Percentiles rank a stretch among this genome's conserved stretches.
Evolutionary conservation across 306 rosid species (phyloP).

Genomic region (Sicyos baderoa): DNA sequence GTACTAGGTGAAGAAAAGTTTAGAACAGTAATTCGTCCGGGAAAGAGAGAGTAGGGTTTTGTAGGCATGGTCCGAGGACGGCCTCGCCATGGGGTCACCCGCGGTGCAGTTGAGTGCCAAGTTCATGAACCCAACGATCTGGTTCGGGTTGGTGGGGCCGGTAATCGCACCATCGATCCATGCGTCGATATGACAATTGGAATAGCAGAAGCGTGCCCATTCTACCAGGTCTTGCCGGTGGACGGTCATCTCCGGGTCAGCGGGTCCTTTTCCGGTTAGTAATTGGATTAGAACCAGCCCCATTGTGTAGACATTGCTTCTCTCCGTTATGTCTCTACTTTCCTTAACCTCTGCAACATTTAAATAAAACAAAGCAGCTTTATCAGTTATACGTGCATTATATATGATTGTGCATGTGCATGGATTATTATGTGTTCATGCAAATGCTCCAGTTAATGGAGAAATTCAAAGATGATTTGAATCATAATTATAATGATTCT

Average conservation of each 20-base stretch:
- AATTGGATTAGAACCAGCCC: slow-evolving; percentile 63
- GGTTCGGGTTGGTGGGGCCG: slow-evolving; percentile 30
- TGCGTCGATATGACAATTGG: slow-evolving; percentile 56
- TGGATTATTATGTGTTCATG: not conserved
- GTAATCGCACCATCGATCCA: slow-evolving; percentile 57
- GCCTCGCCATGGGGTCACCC: slow-evolving; percentile 66
- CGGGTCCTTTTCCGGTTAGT: slow-evolving; percentile 63
- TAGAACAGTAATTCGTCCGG: slow-evolving; percentile 30
- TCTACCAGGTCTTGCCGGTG: slow-evolving; percentile 44
- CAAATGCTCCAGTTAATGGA: not conserved
- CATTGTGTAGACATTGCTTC: slow-evolving; percentile 58
- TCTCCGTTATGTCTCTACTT: slow-evolving; percentile 39
- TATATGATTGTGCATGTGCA: slow-evolving; percentile 23
- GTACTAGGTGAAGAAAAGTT: not conserved
- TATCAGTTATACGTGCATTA: not conserved
- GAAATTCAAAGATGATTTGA: not conserved
- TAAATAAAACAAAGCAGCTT: not conserved
- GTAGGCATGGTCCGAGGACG: slow-evolving; percentile 47
- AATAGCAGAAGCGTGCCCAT: slow-evolving; percentile 82
- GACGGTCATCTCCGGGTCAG: slow-evolving; percentile 41
- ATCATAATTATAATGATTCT: not conserved
- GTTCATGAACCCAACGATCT: slow-evolving; percentile 65
- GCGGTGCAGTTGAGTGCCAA: slow-evolving; percentile 72
- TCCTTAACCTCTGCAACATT: slow-evolving; percentile 39
- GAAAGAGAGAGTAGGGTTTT: slow-evolving; percentile 39